Base-by-base conservation (phyloP, 2,329 filamentous ascomycete genomes). In the Ophiognomonia clavigignenti-juglandacearum region DNA sequence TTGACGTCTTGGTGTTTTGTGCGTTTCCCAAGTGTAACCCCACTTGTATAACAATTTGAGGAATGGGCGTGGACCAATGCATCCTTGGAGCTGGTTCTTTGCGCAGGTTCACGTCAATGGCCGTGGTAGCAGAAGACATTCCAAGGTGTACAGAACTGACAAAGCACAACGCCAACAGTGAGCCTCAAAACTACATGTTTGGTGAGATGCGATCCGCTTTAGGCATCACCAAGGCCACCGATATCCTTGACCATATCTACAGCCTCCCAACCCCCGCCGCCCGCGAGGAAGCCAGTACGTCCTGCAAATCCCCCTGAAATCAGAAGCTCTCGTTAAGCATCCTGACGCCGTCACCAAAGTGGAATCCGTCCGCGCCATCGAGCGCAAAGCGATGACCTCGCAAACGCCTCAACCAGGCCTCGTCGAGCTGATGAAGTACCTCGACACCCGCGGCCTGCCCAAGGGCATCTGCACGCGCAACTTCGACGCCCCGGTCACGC, bases 161-260 rank as follows among this genome's bases (percentile, higher is more conserved):
- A 34, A n/a, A 16, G 9, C 8, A 34, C 10, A 19, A 36, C 11
- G n/a, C 16, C 16, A 20, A 2, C 53, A 95, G 90, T 63, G 72
- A 91, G 48, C 92, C 92, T 0, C 92, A 97, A 67, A 93, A 86
- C 57, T 88, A 96, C 76, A 98, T 97, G 92, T 97, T 97, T 68
- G 65, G 69, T 18, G 78, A 95, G 61, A 97, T 98, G 92, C 85
- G 84, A 54, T 62, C 70, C 13, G 84, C 81, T 7, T 78, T 97
- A 14, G 74, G 72, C 41, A 96, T 97, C 57, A 64, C 80, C 53
- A 85, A 84, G 62, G 67, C 72, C 29, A 71, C 74, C 59, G 93
- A 98, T 67, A 97, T 98, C 61, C 83, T 98, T 35, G 84, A 90
- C 52, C 88, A 97, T 69, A 83, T 96, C 61, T 84, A 90, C 62